Percentiles rank a stretch among this genome's conserved stretches.
Evolutionary conservation across 805 yeast genomes (phyloP).

Genomic region (Cephaloascus fragrans): DNA sequence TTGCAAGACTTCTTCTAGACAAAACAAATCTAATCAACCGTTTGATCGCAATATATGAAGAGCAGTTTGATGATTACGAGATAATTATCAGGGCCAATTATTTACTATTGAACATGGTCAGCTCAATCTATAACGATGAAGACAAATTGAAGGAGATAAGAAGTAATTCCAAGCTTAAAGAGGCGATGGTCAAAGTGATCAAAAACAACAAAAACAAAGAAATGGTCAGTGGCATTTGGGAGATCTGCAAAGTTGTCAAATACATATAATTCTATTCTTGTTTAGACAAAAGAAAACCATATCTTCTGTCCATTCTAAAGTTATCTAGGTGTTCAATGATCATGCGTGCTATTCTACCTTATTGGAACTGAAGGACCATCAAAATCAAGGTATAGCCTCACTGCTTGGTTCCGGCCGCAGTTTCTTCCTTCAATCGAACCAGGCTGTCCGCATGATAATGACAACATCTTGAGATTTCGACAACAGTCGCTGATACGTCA

Average conservation of each 20-base stretch:
- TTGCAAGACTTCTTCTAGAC: conserved; percentile 3
- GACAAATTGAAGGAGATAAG: neutral
- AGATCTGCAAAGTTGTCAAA: neutral
- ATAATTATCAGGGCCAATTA: neutral
- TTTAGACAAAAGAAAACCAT: too few species aligned
- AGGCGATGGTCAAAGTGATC: neutral
- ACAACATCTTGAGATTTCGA: too few species aligned
- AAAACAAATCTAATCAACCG: neutral
- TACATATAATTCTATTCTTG: neutral
- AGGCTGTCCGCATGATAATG: too few species aligned
- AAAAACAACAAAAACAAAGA: neutral
- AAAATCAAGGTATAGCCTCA: too few species aligned
- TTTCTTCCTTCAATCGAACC: too few species aligned
- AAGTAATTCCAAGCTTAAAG: neutral
- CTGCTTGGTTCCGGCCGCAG: too few species aligned
- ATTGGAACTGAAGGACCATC: too few species aligned
- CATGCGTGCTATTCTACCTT: too few species aligned
- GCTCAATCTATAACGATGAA: neutral
- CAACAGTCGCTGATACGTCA: too few species aligned
- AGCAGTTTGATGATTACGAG: neutral
- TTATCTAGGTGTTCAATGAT: too few species aligned
- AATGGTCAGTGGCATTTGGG: neutral
- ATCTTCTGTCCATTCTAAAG: too few species aligned
- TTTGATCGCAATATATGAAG: neutral
- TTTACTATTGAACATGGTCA: neutral